Evolutionary conservation across 2,329 filamentous ascomycete genomes (phyloP), one percentile per base, ranked within the genome.

Genomic region (Epichloe scottii): DNA sequence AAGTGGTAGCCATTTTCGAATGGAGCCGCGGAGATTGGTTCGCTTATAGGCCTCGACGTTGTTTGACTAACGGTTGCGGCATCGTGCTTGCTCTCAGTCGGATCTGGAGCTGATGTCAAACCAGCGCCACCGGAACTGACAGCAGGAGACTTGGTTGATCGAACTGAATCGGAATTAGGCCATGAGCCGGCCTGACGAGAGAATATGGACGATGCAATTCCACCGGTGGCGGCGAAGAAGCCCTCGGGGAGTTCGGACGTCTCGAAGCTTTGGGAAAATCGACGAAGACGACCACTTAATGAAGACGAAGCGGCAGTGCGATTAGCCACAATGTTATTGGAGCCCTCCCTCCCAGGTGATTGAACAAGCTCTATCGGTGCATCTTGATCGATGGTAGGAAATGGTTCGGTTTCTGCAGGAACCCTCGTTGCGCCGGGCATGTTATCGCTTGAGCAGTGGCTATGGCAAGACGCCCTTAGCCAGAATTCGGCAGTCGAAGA

Each of bases 1-100:
- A 82, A 83, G 60, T 84, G 77, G 59, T 84, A 84, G 41, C 81
- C 79, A 59, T 84, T 84, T n/a, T 73, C 69, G 55, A 78, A 81
- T 51, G 72, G 61, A 51, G 67, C 70, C 38, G 70, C 60, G 4
- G 57, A 58, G 7, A 56, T 30, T 10, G 65, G 64, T 44, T 65
- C 63, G 3, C 54, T 56, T 3, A 49, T 42, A 10, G 51, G 47
- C 21, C 46, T 52, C 38, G 48, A 44, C 34, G 38, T 66, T 40
- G 55, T 54, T 23, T 61, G 42, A 17, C 53, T 57, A 34, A 53
- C 53, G 10, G 55, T 57, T 12, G 56, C 51, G 17, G 47, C 53
- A 38, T 58, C 39, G 4, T 49, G 39, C n/a, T 47, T 53, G 43
- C 17, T 43, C 10, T 54, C 50, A 11, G 19, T 33, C 12, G 12